phyloP scores from a whole-genome alignment of 305 asterid genomes.

The Fraxinus greggii region DNA sequence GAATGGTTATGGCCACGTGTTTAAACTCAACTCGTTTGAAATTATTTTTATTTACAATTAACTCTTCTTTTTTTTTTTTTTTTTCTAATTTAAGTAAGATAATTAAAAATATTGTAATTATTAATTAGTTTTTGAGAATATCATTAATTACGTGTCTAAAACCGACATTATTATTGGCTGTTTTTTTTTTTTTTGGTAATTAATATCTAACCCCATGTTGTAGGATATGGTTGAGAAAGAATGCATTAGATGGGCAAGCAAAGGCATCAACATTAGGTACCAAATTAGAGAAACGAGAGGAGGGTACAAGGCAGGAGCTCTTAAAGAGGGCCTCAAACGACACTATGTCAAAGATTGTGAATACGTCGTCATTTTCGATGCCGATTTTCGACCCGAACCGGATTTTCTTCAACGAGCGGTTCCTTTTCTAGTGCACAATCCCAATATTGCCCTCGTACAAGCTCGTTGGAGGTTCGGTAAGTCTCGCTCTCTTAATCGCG shows the following conservation, averaged over 20 bases:
- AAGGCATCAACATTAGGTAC: constrained; percentile 67
- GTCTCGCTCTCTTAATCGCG: neutral
- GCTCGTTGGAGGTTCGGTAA: constrained; percentile 90
- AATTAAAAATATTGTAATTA: neutral
- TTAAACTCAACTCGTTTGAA: too few relatives aligned
- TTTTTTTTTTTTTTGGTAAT: too few relatives aligned
- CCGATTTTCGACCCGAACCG: constrained; percentile 91
- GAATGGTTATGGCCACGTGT: neutral
- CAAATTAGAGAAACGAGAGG: constrained; percentile 68
- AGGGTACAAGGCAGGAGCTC: constrained; percentile 93
- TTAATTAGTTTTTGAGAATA: neutral
- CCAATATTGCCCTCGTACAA: constrained; percentile 76
- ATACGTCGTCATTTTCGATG: constrained; percentile 74
- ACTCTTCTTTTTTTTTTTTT: too few relatives aligned
- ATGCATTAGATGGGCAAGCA: constrained; percentile 79
- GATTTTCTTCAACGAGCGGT: constrained; percentile 71
- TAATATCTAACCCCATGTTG: neutral
- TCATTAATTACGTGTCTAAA: neutral
- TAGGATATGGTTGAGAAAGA: constrained; percentile 90
- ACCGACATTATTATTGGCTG: neutral
- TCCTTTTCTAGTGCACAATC: constrained; percentile 69
- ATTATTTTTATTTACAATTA: too few relatives aligned
- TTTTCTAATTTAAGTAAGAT: neutral
- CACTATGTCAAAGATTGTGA: constrained; percentile 73
- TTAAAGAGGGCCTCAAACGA: constrained; percentile 67